Percentiles rank a stretch among this genome's conserved stretches.
These are phyloP conservation scores for Corynascus novoguineensis DNA, from an alignment of 495 filamentous ascomycete species.

Conservation along the genomic window DNA sequence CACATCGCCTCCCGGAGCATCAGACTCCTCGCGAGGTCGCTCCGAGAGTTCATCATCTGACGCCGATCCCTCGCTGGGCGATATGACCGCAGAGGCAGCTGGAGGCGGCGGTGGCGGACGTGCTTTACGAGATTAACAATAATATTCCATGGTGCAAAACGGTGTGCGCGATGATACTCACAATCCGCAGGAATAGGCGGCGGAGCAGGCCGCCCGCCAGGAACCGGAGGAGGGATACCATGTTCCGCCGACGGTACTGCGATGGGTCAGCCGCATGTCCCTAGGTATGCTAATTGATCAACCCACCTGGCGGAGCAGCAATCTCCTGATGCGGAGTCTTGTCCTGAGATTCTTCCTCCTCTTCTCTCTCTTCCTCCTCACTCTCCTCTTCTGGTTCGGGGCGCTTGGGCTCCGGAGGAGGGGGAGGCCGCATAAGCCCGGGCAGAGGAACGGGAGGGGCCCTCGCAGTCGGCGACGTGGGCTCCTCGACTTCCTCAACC, in stretches of 20 bases:
- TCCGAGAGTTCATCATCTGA: slow-evolving; percentile 93
- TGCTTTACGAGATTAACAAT: slow-evolving; percentile 45
- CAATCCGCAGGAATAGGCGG: slow-evolving; percentile 64
- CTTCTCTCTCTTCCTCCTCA: slow-evolving; percentile 40
- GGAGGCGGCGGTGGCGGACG: slow-evolving; percentile 52
- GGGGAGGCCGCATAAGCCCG: slow-evolving; percentile 54
- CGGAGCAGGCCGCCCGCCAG: slow-evolving; percentile 58
- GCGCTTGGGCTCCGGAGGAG: slow-evolving; percentile 22
- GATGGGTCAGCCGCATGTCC: slow-evolving; percentile 27
- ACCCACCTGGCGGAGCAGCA: slow-evolving; percentile 46
- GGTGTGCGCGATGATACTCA: slow-evolving; percentile 41
- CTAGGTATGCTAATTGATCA: slow-evolving; percentile 18
- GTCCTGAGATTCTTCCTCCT: slow-evolving; percentile 31
- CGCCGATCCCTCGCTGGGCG: slow-evolving; percentile 73
- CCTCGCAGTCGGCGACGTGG: slow-evolving; percentile 39
- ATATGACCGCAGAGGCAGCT: slow-evolving; percentile 45
- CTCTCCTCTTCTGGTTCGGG: slow-evolving; percentile 35
- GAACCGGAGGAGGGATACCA: slow-evolving; percentile 52
- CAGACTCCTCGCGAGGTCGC: slow-evolving; percentile 39
- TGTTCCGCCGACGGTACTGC: slow-evolving; percentile 36
- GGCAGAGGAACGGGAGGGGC: slow-evolving; percentile 72
- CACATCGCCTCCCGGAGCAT: slow-evolving; percentile 38
- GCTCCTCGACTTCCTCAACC: slow-evolving; percentile 45
- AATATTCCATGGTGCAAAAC: slow-evolving; percentile 12
- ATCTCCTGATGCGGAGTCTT: slow-evolving; percentile 37